Percentiles rank a stretch among this genome's conserved stretches.
These are phyloP conservation scores for Aspergillus alliaceus DNA, from an alignment of 2,329 filamentous ascomycete species.

Conservation along the genomic window DNA sequence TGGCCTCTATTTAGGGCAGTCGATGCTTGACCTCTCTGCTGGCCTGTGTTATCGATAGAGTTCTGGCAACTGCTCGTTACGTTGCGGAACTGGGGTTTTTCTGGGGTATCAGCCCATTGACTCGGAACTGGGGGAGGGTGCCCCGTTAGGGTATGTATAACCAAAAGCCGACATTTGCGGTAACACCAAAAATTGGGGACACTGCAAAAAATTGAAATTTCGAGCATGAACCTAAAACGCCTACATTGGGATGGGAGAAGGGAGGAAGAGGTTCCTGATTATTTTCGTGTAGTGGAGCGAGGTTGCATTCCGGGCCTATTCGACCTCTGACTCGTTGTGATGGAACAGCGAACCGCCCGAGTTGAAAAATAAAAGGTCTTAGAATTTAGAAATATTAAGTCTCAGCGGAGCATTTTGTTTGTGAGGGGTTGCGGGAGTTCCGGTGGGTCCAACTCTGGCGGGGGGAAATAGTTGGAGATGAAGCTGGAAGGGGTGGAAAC, in stretches of 20 bases:
- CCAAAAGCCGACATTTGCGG: background rate
- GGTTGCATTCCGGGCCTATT: background rate
- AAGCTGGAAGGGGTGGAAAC: background rate
- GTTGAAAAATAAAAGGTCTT: background rate
- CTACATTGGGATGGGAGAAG: background rate
- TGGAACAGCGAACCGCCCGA: background rate
- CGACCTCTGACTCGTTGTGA: background rate
- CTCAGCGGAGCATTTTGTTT: background rate
- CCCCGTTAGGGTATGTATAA: background rate
- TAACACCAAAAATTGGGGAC: background rate
- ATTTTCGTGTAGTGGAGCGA: constrained; percentile 5
- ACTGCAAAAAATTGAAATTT: background rate
- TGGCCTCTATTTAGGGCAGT: no score
- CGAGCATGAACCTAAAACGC: background rate
- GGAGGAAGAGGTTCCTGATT: background rate
- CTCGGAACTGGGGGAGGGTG: no score
- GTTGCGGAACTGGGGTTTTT: background rate
- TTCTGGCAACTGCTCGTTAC: background rate
- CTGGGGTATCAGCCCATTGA: background rate
- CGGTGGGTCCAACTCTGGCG: background rate
- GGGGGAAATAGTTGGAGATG: background rate
- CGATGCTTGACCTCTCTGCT: background rate
- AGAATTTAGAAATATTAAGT: no score
- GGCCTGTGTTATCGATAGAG: background rate
- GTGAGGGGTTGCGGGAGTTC: background rate